Evolutionary conservation across 192 early-diverging fungal species (phyloP).

Genomic region (Pilaira anomala): DNA sequence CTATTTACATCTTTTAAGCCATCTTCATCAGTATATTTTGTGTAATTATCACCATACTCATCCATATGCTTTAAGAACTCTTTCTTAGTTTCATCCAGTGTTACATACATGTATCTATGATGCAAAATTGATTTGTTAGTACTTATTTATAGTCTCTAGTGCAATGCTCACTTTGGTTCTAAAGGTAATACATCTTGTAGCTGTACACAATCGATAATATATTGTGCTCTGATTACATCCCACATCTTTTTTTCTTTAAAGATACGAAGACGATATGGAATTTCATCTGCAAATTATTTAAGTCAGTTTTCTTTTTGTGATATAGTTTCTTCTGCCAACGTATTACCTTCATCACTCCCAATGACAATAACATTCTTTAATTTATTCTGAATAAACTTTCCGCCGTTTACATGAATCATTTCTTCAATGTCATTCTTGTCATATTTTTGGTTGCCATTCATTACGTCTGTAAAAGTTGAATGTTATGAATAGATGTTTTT

Average conservation of each 20-base stretch:
- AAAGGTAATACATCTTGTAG: conserved; percentile 50
- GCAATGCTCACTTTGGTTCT: conserved; percentile 50
- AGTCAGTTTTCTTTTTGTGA: background rate
- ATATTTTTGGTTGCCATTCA: conserved; percentile 38
- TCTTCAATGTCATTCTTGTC: conserved; percentile 58
- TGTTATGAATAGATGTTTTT: background rate
- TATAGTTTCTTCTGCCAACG: conserved; percentile 13
- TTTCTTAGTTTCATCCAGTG: conserved; percentile 46
- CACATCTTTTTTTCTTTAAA: conserved; percentile 45
- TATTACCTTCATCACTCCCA: conserved; percentile 45
- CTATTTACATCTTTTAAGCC: conserved; percentile 56
- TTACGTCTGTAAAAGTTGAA: conserved; percentile 23
- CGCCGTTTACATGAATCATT: conserved; percentile 60
- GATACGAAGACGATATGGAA: conserved; percentile 43
- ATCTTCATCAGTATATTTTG: conserved; percentile 48
- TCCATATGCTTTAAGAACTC: conserved; percentile 59
- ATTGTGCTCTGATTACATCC: conserved; percentile 64
- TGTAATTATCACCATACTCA: conserved; percentile 66
- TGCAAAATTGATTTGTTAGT: background rate
- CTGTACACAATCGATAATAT: conserved; percentile 62
- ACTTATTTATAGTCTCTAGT: background rate
- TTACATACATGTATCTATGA: conserved; percentile 59
- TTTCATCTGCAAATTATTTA: no score
- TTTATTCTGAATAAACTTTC: conserved; percentile 58
- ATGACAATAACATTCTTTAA: conserved; percentile 38